Conservation (phyloP, 257 asterid species). For the Oldenlandia corymbosa region DNA sequence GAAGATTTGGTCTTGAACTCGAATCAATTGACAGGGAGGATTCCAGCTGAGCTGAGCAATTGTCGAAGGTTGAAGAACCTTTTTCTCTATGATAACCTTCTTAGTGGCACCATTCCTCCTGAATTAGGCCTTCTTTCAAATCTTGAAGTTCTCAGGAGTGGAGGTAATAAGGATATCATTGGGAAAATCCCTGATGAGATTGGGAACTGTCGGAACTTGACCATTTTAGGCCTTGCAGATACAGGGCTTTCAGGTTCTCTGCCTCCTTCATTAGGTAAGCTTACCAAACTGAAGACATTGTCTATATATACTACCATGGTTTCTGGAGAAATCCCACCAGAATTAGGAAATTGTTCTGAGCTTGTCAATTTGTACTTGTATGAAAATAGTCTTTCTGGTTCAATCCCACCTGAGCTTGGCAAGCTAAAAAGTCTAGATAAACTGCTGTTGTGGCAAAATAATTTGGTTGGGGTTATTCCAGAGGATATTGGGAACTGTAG, state of each 20-base stretch:
- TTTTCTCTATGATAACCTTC: conserved; percentile 32
- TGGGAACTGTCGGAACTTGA: conserved; percentile 36
- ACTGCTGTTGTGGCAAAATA: conserved; percentile 40
- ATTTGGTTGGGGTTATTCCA: conserved; percentile 37
- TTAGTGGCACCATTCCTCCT: conserved; percentile 28
- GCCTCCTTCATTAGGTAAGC: conserved; percentile 39
- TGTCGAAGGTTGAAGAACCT: conserved; percentile 29
- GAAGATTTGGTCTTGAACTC: conserved; percentile 36
- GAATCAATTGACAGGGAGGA: conserved; percentile 37
- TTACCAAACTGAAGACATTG: conserved; percentile 33
- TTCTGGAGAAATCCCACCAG: conserved; percentile 41
- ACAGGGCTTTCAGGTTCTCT: conserved; percentile 34
- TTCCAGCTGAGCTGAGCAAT: conserved; percentile 32
- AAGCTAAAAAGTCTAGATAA: conserved; percentile 29
- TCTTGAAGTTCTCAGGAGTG: conserved; percentile 35
- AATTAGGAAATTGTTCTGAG: conserved; percentile 39
- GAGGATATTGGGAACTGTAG: conserved; percentile 40
- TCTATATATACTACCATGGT: conserved; percentile 41
- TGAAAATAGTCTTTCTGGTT: conserved; percentile 41
- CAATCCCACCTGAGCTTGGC: conserved; percentile 40
- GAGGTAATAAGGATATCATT: conserved; percentile 37
- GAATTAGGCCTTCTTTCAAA: conserved; percentile 27
- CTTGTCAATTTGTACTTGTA: conserved; percentile 42
- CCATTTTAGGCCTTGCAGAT: conserved; percentile 39
- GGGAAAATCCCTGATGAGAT: conserved; percentile 37